phyloP scores from a whole-genome alignment of 345 rosid genomes.

The Hirschfeldia incana region DNA sequence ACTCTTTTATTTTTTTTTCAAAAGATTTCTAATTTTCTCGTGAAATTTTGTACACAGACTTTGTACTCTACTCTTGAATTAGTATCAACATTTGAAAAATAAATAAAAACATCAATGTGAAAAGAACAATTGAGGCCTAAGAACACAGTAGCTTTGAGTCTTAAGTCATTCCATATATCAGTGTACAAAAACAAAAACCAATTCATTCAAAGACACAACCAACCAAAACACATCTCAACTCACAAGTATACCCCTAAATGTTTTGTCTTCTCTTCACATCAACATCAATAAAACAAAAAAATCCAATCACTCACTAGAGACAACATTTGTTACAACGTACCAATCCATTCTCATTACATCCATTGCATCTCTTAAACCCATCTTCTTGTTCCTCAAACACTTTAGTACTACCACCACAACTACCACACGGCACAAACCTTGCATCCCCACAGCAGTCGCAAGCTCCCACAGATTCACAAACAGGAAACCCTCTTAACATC shows the following conservation, averaged over 20 bases:
- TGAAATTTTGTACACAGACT: no score
- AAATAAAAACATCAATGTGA: neutral
- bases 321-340: slow-evolving; percentile 73
- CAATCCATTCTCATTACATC: slow-evolving; percentile 88
- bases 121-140: neutral
- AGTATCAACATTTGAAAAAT: neutral
- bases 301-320: slow-evolving; percentile 24
- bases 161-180: neutral
- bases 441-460: slow-evolving; percentile 77
- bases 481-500: slow-evolving; percentile 55
- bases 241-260: slow-evolving; percentile 11
- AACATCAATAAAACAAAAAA: slow-evolving; percentile 1
- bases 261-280: slow-evolving; percentile 19
- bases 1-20: no score
- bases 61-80: neutral
- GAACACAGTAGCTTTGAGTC: neutral
- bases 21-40: no score
- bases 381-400: slow-evolving; percentile 53
- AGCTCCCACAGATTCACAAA: slow-evolving; percentile 33
- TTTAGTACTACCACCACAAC: slow-evolving; percentile 80
- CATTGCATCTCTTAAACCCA: slow-evolving; percentile 56
- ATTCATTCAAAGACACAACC: slow-evolving; percentile 8
- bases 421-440: slow-evolving; percentile 64
- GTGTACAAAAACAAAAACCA: slow-evolving; percentile 22
- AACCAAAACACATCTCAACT: slow-evolving; percentile 10